phyloP scores from a whole-genome alignment of 1,284 basidiomycete genomes.

The Sanghuangporus baumii region DNA sequence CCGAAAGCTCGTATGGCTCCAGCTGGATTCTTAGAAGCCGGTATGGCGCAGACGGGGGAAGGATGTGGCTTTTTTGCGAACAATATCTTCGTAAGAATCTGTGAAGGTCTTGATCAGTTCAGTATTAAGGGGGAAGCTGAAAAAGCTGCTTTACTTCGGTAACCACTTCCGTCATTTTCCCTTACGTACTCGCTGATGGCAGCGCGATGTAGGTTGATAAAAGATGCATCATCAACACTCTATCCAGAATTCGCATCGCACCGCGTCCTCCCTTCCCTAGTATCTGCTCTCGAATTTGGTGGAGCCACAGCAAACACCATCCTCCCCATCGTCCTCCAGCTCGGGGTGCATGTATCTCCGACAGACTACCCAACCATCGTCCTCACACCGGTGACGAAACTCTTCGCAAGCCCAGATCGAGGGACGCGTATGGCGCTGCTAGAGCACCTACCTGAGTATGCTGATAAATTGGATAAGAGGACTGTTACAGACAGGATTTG shows the following conservation, averaged over 20 bases:
- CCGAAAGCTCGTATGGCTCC: slow-evolving; percentile 74
- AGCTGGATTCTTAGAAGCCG: slow-evolving; percentile 74
- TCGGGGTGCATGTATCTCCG: slow-evolving; percentile 69
- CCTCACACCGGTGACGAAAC: slow-evolving; percentile 73
- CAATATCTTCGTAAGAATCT: slow-evolving; percentile 85
- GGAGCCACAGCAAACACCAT: slow-evolving; percentile 77
- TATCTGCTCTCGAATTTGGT: slow-evolving; percentile 81
- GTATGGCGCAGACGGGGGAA: slow-evolving; percentile 62
- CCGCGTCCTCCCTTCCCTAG: slow-evolving; percentile 82
- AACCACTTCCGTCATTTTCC: slow-evolving; percentile 11
- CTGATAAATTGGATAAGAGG: slow-evolving; percentile 83
- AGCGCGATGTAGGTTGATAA: slow-evolving; percentile 52
- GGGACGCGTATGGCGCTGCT: slow-evolving; percentile 92
- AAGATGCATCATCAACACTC: slow-evolving; percentile 75
- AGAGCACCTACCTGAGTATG: slow-evolving; percentile 81
- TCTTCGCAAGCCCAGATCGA: slow-evolving; percentile 85
- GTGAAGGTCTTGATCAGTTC: slow-evolving; percentile 84
- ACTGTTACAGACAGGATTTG: slow-evolving; percentile 86
- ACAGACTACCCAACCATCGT: slow-evolving; percentile 71
- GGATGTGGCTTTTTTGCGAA: slow-evolving; percentile 75
- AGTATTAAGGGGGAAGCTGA: slow-evolving; percentile 80
- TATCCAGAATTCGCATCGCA: slow-evolving; percentile 85
- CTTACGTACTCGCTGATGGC: background rate
- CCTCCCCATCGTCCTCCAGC: slow-evolving; percentile 76
- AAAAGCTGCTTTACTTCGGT: slow-evolving; percentile 71